These are phyloP conservation scores for Cryoendolithus antarcticus DNA, from an alignment of 2,329 filamentous ascomycete species.

Conservation along the genomic window DNA sequence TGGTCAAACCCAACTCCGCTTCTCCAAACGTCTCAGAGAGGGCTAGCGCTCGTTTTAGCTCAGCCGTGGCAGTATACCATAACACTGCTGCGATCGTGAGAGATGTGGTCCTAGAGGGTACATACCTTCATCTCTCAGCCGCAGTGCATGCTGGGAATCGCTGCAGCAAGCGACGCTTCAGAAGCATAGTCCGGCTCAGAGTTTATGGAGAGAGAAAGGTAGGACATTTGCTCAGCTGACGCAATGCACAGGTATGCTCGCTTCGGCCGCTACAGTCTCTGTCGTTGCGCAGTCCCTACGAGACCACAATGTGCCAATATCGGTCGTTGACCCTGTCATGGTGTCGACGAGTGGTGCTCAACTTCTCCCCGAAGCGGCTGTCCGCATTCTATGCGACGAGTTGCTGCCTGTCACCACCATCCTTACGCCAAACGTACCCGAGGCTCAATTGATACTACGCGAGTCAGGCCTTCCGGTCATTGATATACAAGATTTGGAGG, in stretches of 20 bases:
- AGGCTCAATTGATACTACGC: conserved; percentile 54
- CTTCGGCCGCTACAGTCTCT: conserved; percentile 56
- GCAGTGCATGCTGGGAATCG: too few relatives aligned
- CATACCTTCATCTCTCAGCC: too few relatives aligned
- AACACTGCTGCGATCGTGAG: too few relatives aligned
- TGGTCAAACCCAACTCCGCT: too few relatives aligned
- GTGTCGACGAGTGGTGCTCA: conserved; percentile 67
- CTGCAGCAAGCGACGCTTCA: too few relatives aligned
- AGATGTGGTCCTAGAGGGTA: too few relatives aligned
- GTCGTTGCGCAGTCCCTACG: conserved; percentile 54
- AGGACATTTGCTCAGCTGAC: too few relatives aligned
- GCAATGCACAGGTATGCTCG: conserved; percentile 60
- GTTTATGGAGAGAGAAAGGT: too few relatives aligned
- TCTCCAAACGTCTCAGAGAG: too few relatives aligned
- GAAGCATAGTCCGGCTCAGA: too few relatives aligned
- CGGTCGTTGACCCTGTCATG: conserved; percentile 81
- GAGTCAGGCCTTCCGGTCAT: conserved; percentile 33
- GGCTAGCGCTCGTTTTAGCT: too few relatives aligned
- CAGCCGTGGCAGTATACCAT: too few relatives aligned
- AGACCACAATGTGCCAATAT: conserved; percentile 42
- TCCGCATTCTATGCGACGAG: conserved; percentile 44
- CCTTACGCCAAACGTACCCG: conserved; percentile 66
- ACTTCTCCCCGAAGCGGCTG: conserved; percentile 52
- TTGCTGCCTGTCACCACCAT: conserved; percentile 56
- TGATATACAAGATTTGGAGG: conserved; percentile 46